Percentiles rank a stretch among this genome's conserved stretches.
phyloP scores from a whole-genome alignment of 2,329 filamentous ascomycete genomes.

The Xylariaceae sp. region DNA sequence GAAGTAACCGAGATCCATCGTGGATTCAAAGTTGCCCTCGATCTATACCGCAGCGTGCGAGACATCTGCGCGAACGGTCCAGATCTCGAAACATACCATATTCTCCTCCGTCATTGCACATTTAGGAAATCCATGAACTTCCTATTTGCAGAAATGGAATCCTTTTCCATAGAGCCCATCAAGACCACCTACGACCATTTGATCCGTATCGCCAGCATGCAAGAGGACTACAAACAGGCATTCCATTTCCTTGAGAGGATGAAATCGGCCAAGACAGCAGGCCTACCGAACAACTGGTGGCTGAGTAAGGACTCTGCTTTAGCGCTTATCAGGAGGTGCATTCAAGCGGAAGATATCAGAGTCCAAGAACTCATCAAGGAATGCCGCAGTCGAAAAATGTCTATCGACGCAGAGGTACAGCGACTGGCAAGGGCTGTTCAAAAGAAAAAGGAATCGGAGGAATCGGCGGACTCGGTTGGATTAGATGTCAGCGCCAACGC shows the following conservation, averaged over 20 bases:
- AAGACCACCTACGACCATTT: slow-evolving; percentile 36
- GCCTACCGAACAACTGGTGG: slow-evolving; percentile 32
- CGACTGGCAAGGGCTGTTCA: slow-evolving; percentile 18
- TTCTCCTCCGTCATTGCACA: slow-evolving; percentile 38
- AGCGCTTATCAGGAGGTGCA: slow-evolving; percentile 40
- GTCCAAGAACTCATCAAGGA: slow-evolving; percentile 38
- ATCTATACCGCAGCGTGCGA: slow-evolving; percentile 42
- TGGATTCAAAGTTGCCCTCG: slow-evolving; percentile 36
- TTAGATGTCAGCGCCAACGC: background rate
- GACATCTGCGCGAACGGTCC: slow-evolving; percentile 41
- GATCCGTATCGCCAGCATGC: slow-evolving; percentile 37
- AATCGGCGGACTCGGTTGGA: background rate
- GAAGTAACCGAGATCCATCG: slow-evolving; percentile 37
- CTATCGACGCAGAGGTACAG: slow-evolving; percentile 32
- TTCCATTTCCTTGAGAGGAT: slow-evolving; percentile 39
- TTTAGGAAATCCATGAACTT: slow-evolving; percentile 37
- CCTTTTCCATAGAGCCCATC: slow-evolving; percentile 38
- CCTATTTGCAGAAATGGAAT: slow-evolving; percentile 42
- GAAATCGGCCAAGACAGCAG: slow-evolving; percentile 14
- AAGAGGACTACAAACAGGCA: slow-evolving; percentile 40
- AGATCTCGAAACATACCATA: slow-evolving; percentile 40
- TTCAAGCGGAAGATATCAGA: slow-evolving; percentile 38
- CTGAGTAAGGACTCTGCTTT: slow-evolving; percentile 37
- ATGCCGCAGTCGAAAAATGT: slow-evolving; percentile 33
- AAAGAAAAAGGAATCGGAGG: slow-evolving; percentile 2